Evolutionary conservation across 805 yeast genomes (phyloP).

Genomic region (Pichia cabralensis): DNA sequence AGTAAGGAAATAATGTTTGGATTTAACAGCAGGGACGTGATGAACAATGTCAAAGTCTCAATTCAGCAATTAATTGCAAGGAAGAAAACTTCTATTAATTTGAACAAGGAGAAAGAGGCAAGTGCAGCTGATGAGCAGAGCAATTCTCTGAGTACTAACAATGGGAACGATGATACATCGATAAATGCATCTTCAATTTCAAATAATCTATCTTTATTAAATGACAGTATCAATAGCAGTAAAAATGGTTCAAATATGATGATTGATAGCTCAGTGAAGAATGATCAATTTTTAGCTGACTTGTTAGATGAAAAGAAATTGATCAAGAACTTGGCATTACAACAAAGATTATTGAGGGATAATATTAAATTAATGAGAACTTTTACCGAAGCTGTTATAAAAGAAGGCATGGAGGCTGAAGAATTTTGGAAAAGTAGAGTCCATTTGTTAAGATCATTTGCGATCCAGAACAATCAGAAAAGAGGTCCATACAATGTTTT

Average conservation of each 20-base stretch:
- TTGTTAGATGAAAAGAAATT: slow-evolving; percentile 48
- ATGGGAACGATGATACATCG: slow-evolving; percentile 27
- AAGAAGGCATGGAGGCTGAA: slow-evolving; percentile 61
- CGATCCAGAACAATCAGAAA: slow-evolving; percentile 74
- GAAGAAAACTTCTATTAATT: slow-evolving; percentile 38
- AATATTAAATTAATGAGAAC: slow-evolving; percentile 60
- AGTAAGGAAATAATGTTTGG: slow-evolving; percentile 36
- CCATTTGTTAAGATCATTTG: slow-evolving; percentile 73
- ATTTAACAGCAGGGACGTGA: slow-evolving; percentile 61
- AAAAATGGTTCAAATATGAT: neutral
- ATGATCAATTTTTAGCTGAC: slow-evolving; percentile 22
- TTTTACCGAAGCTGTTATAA: slow-evolving; percentile 82
- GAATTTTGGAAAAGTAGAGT: slow-evolving; percentile 85
- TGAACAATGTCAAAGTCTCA: slow-evolving; percentile 63
- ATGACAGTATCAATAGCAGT: neutral
- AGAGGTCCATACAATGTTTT: slow-evolving; percentile 90
- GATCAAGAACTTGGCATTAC: slow-evolving; percentile 63
- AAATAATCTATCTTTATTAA: neutral
- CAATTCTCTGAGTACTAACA: too few relatives aligned
- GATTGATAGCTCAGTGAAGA: slow-evolving; percentile 12
- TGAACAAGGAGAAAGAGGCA: slow-evolving; percentile 4
- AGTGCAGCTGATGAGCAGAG: neutral
- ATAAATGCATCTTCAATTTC: slow-evolving; percentile 15
- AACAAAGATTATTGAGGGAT: slow-evolving; percentile 64
- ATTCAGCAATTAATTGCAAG: slow-evolving; percentile 62